Conservation (phyloP, 805 yeast species). For the Phaffomyces thermotolerans region DNA sequence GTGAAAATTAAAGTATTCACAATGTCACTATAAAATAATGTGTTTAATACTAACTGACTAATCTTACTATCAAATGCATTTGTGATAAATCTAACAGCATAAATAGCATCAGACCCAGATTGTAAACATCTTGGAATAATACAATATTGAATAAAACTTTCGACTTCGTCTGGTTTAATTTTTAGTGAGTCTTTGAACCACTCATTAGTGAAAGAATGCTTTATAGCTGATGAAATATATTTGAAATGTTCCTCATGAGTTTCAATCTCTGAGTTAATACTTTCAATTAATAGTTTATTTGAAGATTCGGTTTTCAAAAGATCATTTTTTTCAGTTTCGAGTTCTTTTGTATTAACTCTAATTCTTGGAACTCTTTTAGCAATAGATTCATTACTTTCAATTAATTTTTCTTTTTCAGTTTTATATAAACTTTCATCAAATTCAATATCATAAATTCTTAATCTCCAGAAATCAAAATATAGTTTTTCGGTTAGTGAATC, state of each 20-base stretch:
- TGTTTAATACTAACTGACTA: constrained; percentile 34
- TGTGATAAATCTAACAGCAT: constrained; percentile 52
- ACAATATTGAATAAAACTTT: constrained; percentile 51
- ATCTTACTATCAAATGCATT: constrained; percentile 38
- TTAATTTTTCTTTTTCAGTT: constrained; percentile 35
- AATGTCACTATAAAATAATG: constrained; percentile 40
- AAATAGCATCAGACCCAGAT: constrained; percentile 80
- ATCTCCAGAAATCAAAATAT: constrained; percentile 64
- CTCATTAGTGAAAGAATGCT: constrained; percentile 25
- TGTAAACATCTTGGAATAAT: constrained; percentile 69
- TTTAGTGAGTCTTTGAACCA: constrained; percentile 33
- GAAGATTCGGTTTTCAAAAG: constrained; percentile 2
- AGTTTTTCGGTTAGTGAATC: constrained; percentile 32
- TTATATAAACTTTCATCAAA: constrained; percentile 45
- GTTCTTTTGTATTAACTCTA: constrained; percentile 1
- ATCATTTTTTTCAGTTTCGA: constrained; percentile 20
- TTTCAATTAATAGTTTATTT: constrained; percentile 7
- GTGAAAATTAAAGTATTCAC: constrained; percentile 57
- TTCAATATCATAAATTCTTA: constrained; percentile 64
- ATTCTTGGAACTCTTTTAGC: constrained; percentile 28
- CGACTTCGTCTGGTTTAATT: constrained; percentile 17
- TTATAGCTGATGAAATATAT: constrained; percentile 18
- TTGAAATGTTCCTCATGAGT: constrained; percentile 36
- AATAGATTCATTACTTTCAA: constrained; percentile 28
- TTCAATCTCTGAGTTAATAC: constrained; percentile 7